These are phyloP conservation scores for Beverwykella pulmonaria DNA, from an alignment of 495 filamentous ascomycete genomes.

Conservation along the genomic window DNA sequence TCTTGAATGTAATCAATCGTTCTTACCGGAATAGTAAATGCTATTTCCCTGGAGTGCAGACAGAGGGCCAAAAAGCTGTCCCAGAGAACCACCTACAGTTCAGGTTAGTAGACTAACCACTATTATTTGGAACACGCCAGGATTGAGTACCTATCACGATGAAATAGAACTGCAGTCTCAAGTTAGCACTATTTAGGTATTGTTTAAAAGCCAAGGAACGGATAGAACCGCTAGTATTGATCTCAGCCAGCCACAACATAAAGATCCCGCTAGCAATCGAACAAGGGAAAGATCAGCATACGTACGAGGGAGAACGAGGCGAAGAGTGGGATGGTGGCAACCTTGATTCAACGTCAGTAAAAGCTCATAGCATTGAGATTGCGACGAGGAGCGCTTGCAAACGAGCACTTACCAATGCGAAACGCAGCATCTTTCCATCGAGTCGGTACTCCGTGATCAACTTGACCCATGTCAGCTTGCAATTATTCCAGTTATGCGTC, in stretches of 20 bases:
- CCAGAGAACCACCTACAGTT: constrained; percentile 69
- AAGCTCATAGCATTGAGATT: neutral
- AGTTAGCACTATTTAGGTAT: constrained; percentile 60
- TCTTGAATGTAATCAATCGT: constrained; percentile 48
- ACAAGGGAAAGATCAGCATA: constrained; percentile 12
- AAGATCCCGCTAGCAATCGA: neutral
- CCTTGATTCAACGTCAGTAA: constrained; percentile 35
- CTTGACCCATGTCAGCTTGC: constrained; percentile 8
- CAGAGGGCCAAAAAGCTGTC: constrained; percentile 64
- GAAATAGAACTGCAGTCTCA: constrained; percentile 70
- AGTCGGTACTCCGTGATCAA: constrained; percentile 41
- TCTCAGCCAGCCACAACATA: constrained; percentile 26
- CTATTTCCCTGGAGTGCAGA: constrained; percentile 32
- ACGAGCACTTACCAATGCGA: constrained; percentile 38
- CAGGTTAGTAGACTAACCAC: constrained; percentile 64
- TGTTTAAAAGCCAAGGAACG: no score
- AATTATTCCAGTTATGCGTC: neutral
- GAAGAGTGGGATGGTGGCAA: constrained; percentile 44
- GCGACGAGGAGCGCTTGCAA: neutral
- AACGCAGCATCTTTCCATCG: constrained; percentile 40
- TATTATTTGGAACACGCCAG: neutral
- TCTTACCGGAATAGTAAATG: constrained; percentile 32
- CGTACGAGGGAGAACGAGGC: constrained; percentile 40
- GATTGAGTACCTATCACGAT: constrained; percentile 56
- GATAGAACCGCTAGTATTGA: neutral